phyloP scores from a whole-genome alignment of 1,284 basidiomycete genomes.

The Albatrellus sp. region DNA sequence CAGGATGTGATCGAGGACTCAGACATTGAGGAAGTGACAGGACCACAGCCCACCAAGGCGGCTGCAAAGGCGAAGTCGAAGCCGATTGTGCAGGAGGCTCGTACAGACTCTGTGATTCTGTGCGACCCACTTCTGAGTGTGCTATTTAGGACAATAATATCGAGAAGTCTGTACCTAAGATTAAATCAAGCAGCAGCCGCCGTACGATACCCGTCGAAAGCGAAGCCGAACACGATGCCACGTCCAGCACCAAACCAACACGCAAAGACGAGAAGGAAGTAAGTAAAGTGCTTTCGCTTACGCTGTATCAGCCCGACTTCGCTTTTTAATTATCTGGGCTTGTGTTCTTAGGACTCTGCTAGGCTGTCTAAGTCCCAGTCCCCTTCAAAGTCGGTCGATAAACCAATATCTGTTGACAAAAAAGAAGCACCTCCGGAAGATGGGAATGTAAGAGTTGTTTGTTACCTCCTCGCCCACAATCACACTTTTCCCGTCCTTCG shows the following conservation, averaged over 20 bases:
- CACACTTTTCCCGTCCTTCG: background rate
- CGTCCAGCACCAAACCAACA: too few relatives aligned
- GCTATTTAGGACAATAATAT: too few relatives aligned
- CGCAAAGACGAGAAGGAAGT: too few relatives aligned
- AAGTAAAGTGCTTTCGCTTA: too few relatives aligned
- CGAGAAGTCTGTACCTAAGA: too few relatives aligned
- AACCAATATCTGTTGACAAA: background rate
- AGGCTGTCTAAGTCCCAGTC: background rate
- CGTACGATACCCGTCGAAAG: too few relatives aligned
- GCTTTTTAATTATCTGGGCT: background rate
- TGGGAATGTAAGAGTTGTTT: background rate
- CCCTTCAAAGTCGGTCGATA: background rate
- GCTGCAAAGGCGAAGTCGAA: constrained; percentile 1
- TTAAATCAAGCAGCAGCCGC: too few relatives aligned
- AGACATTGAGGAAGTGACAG: constrained; percentile 5
- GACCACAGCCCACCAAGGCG: background rate
- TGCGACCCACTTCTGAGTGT: background rate
- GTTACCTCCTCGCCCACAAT: background rate
- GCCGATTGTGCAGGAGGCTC: background rate
- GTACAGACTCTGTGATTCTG: background rate
- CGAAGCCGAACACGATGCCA: too few relatives aligned
- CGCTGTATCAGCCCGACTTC: too few relatives aligned
- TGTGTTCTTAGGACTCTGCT: too few relatives aligned
- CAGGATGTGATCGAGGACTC: constrained; percentile 9
- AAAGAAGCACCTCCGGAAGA: background rate